Base-by-base conservation (phyloP, 495 filamentous ascomycete species). In the Aspergillus campestris region DNA sequence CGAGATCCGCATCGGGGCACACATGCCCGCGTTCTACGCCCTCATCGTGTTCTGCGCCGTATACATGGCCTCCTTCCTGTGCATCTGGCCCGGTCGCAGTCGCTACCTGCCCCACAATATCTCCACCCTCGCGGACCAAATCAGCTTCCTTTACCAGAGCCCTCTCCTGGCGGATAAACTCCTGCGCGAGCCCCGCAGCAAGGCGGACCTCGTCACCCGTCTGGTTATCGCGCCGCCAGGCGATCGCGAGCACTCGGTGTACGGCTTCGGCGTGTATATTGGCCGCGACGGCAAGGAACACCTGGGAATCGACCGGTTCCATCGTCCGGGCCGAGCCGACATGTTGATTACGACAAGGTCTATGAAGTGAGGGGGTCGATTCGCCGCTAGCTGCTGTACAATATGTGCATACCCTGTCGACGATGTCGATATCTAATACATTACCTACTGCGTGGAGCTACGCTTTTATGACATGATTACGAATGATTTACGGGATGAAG, bases 121-220 rank as follows among this genome's bases (percentile, higher is more conserved):
- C 15, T 77, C 66, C 36, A 86, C 77, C 32, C 63, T 94, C 0
- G 84, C 82, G 3, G 86, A 91, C 61, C 71, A 87, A n/a, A 71
- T 90, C 48, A 80, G 77, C 55, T 89, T 86, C 51, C 63, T 91
- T 32, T 83, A 83, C 41, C 77, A 77, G 50, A 83, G 81, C 32
- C 78, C 79, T 8, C 64, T 94, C 11, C 60, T 88, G 1, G 70
- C 74, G 4, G 87, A 92, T 46, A 71, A 78, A 31, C 70, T 81
- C 0, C 84, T 94, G 44, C 64, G 67, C 5, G 73, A 78, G 35
- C 75, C 77, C 3, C 62, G 64, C 12, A 81, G 69, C 35, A 83
- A 81, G 53, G 71, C 69, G 0, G 81, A 83, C 39, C 69, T 87
- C 4, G 78, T 81, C 1, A 81, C 80, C 0, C 68, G 81, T 15